Evolutionary conservation across 495 filamentous ascomycete species (phyloP).

Genomic region (Trichoderma gamsii): DNA sequence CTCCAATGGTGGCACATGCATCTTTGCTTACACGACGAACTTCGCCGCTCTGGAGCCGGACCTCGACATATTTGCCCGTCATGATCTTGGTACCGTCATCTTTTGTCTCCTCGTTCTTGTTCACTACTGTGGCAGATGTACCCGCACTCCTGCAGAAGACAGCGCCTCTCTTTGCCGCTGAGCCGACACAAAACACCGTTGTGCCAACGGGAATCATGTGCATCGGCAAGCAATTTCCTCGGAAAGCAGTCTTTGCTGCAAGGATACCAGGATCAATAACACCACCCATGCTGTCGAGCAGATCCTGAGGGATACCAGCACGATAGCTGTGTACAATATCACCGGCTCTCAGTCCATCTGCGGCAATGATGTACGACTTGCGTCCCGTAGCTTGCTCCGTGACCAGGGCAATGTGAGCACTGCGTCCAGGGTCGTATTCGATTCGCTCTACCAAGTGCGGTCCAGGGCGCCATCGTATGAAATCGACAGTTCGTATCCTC

Average conservation of each 20-base stretch:
- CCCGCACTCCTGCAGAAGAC: conserved; percentile 93
- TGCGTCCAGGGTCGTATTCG: conserved; percentile 90
- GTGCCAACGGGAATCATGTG: conserved; percentile 92
- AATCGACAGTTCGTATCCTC: conserved; percentile 86
- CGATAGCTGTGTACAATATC: conserved; percentile 89
- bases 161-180: conserved; percentile 61
- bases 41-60: conserved; percentile 88
- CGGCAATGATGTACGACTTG: conserved; percentile 85
- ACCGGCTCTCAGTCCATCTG: conserved; percentile 87
- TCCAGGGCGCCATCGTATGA: conserved; percentile 65
- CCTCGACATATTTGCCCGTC: conserved; percentile 62
- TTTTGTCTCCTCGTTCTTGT: conserved; percentile 69
- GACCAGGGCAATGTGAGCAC: conserved; percentile 85
- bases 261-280: conserved; percentile 87
- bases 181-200: conserved; percentile 83
- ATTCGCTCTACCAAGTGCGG: conserved; percentile 86
- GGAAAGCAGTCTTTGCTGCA: conserved; percentile 85
- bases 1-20: conserved; percentile 87
- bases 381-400: conserved; percentile 58
- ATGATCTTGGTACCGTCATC: conserved; percentile 47
- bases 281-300: conserved; percentile 87
- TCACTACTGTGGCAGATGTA: conserved; percentile 78
- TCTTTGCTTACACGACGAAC: conserved; percentile 80
- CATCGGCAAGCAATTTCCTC: conserved; percentile 90
- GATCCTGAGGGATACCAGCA: conserved; percentile 73